Evolutionary conservation across 1,284 basidiomycete species (phyloP).

Genomic region (Hortiboletus rubellus): DNA sequence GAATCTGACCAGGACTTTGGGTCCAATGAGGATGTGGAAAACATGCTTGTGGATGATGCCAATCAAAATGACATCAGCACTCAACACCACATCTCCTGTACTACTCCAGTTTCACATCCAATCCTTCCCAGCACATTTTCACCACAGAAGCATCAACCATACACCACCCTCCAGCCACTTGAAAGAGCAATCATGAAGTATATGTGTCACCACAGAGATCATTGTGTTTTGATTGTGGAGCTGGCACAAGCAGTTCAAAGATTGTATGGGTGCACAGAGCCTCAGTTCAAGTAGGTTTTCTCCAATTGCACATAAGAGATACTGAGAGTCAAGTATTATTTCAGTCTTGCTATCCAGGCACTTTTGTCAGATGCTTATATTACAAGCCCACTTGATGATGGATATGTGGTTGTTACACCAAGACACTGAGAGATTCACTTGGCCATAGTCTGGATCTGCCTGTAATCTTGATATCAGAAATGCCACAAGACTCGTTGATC

Average conservation of each 20-base stretch:
- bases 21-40: not conserved
- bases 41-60: not conserved
- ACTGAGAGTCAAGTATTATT: not conserved
- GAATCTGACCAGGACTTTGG: not conserved
- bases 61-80: not conserved
- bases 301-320: not conserved
- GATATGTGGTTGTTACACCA: constrained; percentile 32
- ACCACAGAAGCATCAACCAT: constrained; percentile 26
- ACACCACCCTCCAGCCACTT: constrained; percentile 18
- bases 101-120: not conserved
- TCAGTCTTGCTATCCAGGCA: constrained; percentile 23
- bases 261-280: constrained; percentile 19
- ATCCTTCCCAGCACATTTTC: constrained; percentile 21
- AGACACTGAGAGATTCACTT: constrained; percentile 14
- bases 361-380: constrained; percentile 33
- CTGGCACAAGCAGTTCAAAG: constrained; percentile 15
- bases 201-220: constrained; percentile 11
- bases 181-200: constrained; percentile 24
- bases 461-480: not conserved
- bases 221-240: constrained; percentile 14
- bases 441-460: not conserved
- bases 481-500: not conserved
- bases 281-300: constrained; percentile 24
- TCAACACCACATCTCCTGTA: not conserved
- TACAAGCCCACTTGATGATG: constrained; percentile 35